A percentile compares a stretch with the other conserved stretches of the same genome.
Evolutionary conservation across 768 basidiomycete species (phyloP).

Genomic region (Leccinum pellstonianum): DNA sequence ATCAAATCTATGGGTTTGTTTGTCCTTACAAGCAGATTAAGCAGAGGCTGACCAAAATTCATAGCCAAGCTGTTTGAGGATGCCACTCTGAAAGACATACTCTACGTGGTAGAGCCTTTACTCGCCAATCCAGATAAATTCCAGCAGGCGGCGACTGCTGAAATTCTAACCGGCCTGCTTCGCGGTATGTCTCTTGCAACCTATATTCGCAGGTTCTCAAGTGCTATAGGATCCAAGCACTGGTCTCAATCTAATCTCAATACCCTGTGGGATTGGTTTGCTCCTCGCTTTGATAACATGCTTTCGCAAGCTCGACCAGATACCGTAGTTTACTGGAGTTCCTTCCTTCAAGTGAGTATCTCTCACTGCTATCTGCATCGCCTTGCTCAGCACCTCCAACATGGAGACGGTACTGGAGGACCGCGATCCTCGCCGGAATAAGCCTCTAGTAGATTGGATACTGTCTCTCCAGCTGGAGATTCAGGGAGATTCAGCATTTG

Average conservation of each 20-base stretch:
- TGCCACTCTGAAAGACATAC: conserved; percentile 48
- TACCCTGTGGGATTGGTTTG: conserved; percentile 73
- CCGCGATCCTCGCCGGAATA: conserved; percentile 77
- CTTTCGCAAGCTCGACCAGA: conserved; percentile 82
- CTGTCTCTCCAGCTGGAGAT: conserved; percentile 77
- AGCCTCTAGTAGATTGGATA: conserved; percentile 75
- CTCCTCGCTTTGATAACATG: conserved; percentile 57
- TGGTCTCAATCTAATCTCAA: conserved; percentile 60
- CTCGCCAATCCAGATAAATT: conserved; percentile 71
- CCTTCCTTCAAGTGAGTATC: conserved; percentile 43
- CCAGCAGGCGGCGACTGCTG: conserved; percentile 81
- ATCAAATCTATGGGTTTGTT: conserved; percentile 48
- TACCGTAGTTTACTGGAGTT: conserved; percentile 75
- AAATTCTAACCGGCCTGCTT: conserved; percentile 69
- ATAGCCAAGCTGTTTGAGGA: conserved; percentile 68
- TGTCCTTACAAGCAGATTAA: conserved; percentile 38
- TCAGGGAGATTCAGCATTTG: conserved; percentile 81
- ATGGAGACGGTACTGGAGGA: conserved; percentile 53
- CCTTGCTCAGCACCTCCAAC: conserved; percentile 9
- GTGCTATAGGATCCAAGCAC: conserved; percentile 69
- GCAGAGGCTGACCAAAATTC: conserved; percentile 29
- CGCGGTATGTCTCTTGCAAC: conserved; percentile 49
- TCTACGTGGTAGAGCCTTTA: conserved; percentile 58
- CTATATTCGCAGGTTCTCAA: conserved; percentile 8
- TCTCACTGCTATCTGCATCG: background rate